Conservation (phyloP, 2,329 filamentous ascomycete genomes). For the Hysterium pulicare region DNA sequence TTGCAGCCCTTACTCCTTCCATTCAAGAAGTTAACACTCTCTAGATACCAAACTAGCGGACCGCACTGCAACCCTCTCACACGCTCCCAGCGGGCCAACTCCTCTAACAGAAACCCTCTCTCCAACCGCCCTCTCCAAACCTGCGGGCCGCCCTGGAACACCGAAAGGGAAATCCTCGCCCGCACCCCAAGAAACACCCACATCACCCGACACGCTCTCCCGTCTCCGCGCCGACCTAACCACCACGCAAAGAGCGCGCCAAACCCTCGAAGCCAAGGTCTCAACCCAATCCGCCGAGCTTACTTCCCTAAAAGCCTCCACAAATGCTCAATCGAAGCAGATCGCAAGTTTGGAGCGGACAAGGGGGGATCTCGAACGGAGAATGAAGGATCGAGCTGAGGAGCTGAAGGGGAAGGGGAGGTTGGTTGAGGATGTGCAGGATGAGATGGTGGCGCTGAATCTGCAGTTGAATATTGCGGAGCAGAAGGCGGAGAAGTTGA, state of each 20-base stretch:
- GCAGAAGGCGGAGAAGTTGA: constrained; percentile 67
- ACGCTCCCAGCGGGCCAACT: constrained; percentile 22
- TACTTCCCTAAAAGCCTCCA: constrained; percentile 57
- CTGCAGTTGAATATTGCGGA: constrained; percentile 85
- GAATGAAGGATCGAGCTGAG: constrained; percentile 76
- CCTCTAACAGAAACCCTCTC: constrained; percentile 16
- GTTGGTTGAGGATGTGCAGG: constrained; percentile 82
- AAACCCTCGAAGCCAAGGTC: constrained; percentile 63
- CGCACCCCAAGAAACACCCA: constrained; percentile 11
- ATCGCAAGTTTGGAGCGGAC: constrained; percentile 63
- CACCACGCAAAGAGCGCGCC: constrained; percentile 71
- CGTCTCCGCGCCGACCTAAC: constrained; percentile 61
- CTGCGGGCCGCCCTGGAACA: constrained; percentile 16
- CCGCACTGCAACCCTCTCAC: constrained; percentile 35
- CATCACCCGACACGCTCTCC: constrained; percentile 19
- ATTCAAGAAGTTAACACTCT: too few relatives aligned
- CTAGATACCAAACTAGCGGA: constrained; percentile 47
- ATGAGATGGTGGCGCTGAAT: constrained; percentile 85
- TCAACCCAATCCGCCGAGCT: constrained; percentile 63
- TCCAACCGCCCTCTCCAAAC: constrained; percentile 12
- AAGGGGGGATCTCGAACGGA: constrained; percentile 58
- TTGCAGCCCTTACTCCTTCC: too few relatives aligned
- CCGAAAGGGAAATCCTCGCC: constrained; percentile 19
- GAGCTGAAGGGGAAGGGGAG: constrained; percentile 82
- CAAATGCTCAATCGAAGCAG: constrained; percentile 57